Base-by-base conservation (phyloP, 805 yeast genomes). In the Candida ponderosae region DNA sequence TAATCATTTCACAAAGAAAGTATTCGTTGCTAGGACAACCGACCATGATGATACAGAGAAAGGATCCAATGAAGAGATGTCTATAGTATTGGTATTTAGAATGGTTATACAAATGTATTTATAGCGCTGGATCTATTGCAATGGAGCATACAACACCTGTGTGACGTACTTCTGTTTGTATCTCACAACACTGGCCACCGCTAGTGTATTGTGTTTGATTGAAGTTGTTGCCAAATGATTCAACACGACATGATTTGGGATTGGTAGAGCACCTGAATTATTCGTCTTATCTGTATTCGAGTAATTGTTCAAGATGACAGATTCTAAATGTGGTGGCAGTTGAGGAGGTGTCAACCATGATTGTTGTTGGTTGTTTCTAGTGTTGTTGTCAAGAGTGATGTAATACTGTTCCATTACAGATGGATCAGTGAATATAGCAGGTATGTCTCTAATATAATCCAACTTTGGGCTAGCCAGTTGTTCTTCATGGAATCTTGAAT, bases 211-310 rank as follows among this genome's bases (percentile, higher is more conserved):
- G 54, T 89, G 96, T 54, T 89, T 87, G 51, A 89, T 89, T 45
- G 93, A 81, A 10, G 96, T 87, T 7, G 97, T 89, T n/a, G 96
- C 96, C 59, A 89, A 66, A 59, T 89, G 97, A 56, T 89, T 89
- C 50, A 89, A 66, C 18, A 89, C 95, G 39, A 89, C 97, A 56
- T 89, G 97, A 55, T 89, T 87, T 13, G 97, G 97, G 39, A 88
- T 87, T 9, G 95, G 93, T 47, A 88, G 64, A 2, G 95, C 95
- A 38, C 95, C 95, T 29, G 85, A 74, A 48, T 82, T 84, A 57
- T 88, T 90, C 51, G 83, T 88, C 48, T 68, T 73, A 48, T 81
- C 86, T 48, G 74, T 63, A 31, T 58, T 53, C 3, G 66, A 57
- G 65, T 72, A 81, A 47, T 79, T 78, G 63, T 90, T 90, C 53